Base-by-base conservation (phyloP, 805 yeast species). In the Blastobotrys parvus region DNA sequence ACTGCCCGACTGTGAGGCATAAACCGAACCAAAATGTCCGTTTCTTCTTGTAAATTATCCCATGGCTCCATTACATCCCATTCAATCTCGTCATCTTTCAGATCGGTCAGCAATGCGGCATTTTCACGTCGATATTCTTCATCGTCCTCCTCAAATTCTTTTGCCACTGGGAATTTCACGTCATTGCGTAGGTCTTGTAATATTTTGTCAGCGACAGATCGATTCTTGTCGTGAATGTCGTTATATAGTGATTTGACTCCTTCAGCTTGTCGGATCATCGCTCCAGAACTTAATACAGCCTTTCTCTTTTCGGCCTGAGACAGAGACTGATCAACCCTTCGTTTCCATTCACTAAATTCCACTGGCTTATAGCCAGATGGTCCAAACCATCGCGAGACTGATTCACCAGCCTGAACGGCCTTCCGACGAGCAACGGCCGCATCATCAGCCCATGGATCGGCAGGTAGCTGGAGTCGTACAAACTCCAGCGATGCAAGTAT, bases 401-500 rank as follows among this genome's bases (percentile, higher is more conserved):
- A 63, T 43, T 67, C 65, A 4, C 82, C 78, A 37, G 65, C 66
- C 37, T 66, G 62, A 22, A 62, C 63, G 1, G 80, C 82, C 45
- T 69, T 57, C 16, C 61, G 62, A 31, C 86, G 71, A 27, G 77
- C 80, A 15, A 56, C 53, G 37, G 60, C 67, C 2, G 87, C 84
- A 54, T 82, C 87, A 25, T 77, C 85, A 20, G 61, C 68, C 89
- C 89, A 82, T 7, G 89, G 89, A 55, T 82, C 89, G 35, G 49
- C 46, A 7, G 56, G 54, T 35, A 61, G 45, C 39, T 68, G 53
- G 32, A 79, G 51, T 42, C 89, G 64, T 13, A 75, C 65, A 4
- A 69, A 50, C 53, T 82, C 90, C 29, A 80, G 55, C 2, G 78
- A 72, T 2, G 82, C 67, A 42, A 73, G 71, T 47, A 74, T 71